Evolutionary conservation across 495 filamentous ascomycete species (phyloP).

Genomic region (Parachaetomium inaequale): DNA sequence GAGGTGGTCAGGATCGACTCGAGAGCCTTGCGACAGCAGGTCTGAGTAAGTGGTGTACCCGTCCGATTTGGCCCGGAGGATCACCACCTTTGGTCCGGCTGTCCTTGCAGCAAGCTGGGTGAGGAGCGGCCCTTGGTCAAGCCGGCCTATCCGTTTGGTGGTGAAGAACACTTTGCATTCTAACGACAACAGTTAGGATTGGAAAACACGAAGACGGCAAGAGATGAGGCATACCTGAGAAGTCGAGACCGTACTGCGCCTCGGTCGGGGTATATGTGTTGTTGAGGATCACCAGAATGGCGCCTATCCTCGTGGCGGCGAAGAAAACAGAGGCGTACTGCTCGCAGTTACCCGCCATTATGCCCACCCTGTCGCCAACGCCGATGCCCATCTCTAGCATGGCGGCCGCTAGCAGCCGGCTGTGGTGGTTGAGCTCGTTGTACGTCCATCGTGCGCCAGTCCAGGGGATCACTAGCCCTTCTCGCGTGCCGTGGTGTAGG

Average conservation of each 20-base stretch:
- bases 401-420: slow-evolving; percentile 55
- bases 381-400: slow-evolving; percentile 57
- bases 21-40: slow-evolving; percentile 46
- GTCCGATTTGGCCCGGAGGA: slow-evolving; percentile 51
- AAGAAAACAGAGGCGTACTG: slow-evolving; percentile 68
- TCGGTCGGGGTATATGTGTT: slow-evolving; percentile 68
- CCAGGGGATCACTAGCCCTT: slow-evolving; percentile 64
- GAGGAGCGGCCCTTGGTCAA: slow-evolving; percentile 54
- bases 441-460: slow-evolving; percentile 66
- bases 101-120: slow-evolving; percentile 42
- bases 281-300: slow-evolving; percentile 65
- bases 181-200: slow-evolving; percentile 16
- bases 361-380: slow-evolving; percentile 61
- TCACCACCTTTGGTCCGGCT: slow-evolving; percentile 46
- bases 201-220: neutral
- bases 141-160: slow-evolving; percentile 56
- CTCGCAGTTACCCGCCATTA: slow-evolving; percentile 71
- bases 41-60: slow-evolving; percentile 52
- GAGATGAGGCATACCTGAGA: slow-evolving; percentile 49
- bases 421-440: slow-evolving; percentile 57
- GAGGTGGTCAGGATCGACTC: slow-evolving; percentile 34
- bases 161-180: slow-evolving; percentile 63
- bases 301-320: slow-evolving; percentile 61
- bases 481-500: slow-evolving; percentile 54
- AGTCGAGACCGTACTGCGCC: slow-evolving; percentile 58